phyloP scores from a whole-genome alignment of 2,329 filamentous ascomycete species.

The Calonectria multiphialidica region DNA sequence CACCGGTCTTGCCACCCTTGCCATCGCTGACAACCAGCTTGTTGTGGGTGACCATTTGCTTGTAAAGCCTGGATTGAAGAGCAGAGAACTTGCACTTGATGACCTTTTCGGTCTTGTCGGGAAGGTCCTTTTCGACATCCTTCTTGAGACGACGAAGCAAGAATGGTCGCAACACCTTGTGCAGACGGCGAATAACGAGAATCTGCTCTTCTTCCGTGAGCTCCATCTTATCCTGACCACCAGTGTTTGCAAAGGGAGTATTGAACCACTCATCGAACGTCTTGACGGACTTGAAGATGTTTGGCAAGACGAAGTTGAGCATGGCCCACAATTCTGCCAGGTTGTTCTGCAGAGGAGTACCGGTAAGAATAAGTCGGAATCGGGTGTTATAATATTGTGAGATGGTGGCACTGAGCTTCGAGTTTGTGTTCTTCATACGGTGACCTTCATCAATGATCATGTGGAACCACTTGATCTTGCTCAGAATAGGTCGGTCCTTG shows the following conservation, averaged over 20 bases:
- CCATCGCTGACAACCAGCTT: constrained; percentile 94
- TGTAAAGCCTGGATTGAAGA: constrained; percentile 92
- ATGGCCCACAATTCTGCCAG: constrained; percentile 96
- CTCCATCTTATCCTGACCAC: constrained; percentile 98
- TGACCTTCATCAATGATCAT: constrained; percentile 99
- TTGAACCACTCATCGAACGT: constrained; percentile 99
- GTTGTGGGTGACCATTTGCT: constrained; percentile 97
- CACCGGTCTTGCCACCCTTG: constrained; percentile 93
- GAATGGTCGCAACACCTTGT: constrained; percentile 98
- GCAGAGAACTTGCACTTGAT: constrained; percentile 99
- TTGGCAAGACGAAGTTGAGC: constrained; percentile 97
- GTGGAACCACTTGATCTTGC: constrained; percentile 99
- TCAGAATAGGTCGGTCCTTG: constrained; percentile 94
- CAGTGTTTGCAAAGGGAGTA: constrained; percentile 98
- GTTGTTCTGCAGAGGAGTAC: constrained; percentile 98
- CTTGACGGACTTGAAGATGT: constrained; percentile 98
- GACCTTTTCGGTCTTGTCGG: constrained; percentile 98
- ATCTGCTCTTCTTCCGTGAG: constrained; percentile 99
- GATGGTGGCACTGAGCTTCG: constrained; percentile 94
- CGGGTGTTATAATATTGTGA: constrained; percentile 95
- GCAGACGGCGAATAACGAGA: constrained; percentile 96
- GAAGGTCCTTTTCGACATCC: constrained; percentile 98
- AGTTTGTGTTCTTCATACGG: constrained; percentile 98
- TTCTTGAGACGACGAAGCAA: constrained; percentile 98
- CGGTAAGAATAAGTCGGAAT: constrained; percentile 96